These are phyloP conservation scores for Chalciporus piperatus DNA, from an alignment of 768 basidiomycete genomes.

Conservation along the genomic window DNA sequence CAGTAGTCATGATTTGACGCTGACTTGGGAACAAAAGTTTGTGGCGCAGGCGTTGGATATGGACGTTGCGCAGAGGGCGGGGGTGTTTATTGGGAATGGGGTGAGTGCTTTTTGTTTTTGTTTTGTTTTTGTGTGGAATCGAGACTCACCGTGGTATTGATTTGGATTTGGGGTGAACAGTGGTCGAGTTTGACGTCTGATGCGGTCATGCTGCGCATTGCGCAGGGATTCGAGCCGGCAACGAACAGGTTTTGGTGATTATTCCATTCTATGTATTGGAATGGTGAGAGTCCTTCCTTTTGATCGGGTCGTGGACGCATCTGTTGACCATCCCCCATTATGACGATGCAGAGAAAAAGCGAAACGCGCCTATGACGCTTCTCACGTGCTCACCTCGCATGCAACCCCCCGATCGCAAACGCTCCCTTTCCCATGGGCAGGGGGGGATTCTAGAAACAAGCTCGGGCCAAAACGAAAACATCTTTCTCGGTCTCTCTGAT, in stretches of 20 bases:
- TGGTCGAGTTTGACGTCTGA: slow-evolving; percentile 45
- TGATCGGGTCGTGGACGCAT: too few relatives aligned
- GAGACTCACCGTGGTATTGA: slow-evolving; percentile 4
- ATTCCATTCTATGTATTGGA: not conserved
- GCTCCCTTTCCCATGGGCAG: too few relatives aligned
- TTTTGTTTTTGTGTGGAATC: not conserved
- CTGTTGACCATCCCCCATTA: too few relatives aligned
- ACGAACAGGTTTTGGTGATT: slow-evolving; percentile 38
- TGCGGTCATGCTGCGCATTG: slow-evolving; percentile 37
- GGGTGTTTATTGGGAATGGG: slow-evolving; percentile 54
- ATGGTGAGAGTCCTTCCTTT: too few relatives aligned
- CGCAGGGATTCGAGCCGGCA: slow-evolving; percentile 22
- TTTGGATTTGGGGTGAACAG: slow-evolving; percentile 15
- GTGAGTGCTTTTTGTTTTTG: slow-evolving; percentile 28
- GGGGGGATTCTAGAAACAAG: too few relatives aligned
- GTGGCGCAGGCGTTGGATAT: slow-evolving; percentile 50
- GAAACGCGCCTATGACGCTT: too few relatives aligned
- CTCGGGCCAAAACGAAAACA: too few relatives aligned
- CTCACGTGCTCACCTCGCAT: too few relatives aligned
- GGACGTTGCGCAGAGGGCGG: slow-evolving; percentile 45
- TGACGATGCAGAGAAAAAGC: too few relatives aligned
- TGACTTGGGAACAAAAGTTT: slow-evolving; percentile 42
- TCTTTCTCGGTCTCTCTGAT: too few relatives aligned
- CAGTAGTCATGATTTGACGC: slow-evolving; percentile 42
- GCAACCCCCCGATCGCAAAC: too few relatives aligned